Evolutionary conservation across 805 yeast species (phyloP).

Genomic region (Ogataea haglerorum): DNA sequence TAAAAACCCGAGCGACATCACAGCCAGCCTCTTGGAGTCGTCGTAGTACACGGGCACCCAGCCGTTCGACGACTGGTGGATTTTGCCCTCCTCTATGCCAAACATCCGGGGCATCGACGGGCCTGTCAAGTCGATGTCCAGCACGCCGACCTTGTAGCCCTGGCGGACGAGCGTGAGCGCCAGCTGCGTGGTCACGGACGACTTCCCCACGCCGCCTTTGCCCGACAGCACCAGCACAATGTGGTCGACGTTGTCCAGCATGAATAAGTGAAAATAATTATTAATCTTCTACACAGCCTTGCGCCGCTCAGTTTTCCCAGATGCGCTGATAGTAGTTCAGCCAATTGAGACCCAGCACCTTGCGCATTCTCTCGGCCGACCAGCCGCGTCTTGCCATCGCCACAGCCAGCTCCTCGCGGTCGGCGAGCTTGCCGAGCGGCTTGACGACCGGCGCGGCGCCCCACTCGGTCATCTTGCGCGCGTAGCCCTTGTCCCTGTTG

Average conservation of each 20-base stretch:
- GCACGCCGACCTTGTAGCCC: constrained; percentile 85
- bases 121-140: constrained; percentile 94
- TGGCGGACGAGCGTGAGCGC: constrained; percentile 73
- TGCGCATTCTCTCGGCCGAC: constrained; percentile 19
- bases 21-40: constrained; percentile 44
- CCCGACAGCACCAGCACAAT: constrained; percentile 84
- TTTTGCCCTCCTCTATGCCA: constrained; percentile 77
- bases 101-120: constrained; percentile 97
- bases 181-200: constrained; percentile 90
- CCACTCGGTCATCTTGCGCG: constrained; percentile 23
- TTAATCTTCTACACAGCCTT: not conserved
- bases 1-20: constrained; percentile 88
- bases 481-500: constrained; percentile 20
- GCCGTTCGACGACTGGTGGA: constrained; percentile 77
- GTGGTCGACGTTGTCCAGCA: constrained; percentile 55
- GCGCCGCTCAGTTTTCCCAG: constrained; percentile 11
- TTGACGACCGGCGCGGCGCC: constrained; percentile 20
- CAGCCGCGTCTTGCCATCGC: constrained; percentile 22
- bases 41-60: constrained; percentile 86
- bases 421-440: constrained; percentile 19
- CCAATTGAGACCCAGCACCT: constrained; percentile 21
- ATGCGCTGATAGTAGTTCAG: constrained; percentile 17
- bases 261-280: not conserved
- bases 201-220: constrained; percentile 96
- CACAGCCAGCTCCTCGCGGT: constrained; percentile 22